A percentile compares a stretch with the other conserved stretches of the same genome.
Evolutionary conservation across 352 stramenopile genomes (phyloP).

Genomic region (Phytophthora pinifolia): DNA sequence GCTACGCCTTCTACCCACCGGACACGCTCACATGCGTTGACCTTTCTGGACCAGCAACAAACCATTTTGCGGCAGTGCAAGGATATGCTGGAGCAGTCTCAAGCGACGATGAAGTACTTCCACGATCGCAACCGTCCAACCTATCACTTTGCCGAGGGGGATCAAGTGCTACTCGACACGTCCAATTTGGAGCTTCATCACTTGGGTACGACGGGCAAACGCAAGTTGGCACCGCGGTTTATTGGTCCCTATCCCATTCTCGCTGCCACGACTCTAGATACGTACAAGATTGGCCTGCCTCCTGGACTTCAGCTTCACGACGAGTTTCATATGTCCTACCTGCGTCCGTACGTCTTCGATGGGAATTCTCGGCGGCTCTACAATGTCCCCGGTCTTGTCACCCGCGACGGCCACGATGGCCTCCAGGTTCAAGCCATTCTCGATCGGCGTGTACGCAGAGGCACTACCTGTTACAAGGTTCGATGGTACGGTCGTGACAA

Average conservation of each 20-base stretch:
- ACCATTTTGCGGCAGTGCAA: neutral
- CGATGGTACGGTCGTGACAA: too few relatives aligned
- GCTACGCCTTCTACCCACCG: neutral
- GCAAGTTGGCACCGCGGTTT: slow-evolving; percentile 16
- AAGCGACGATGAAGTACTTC: slow-evolving; percentile 3
- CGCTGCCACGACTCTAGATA: slow-evolving; percentile 2
- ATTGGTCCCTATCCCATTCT: slow-evolving; percentile 19
- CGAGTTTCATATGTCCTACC: slow-evolving; percentile 21
- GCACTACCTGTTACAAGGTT: too few relatives aligned
- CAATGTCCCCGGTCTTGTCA: neutral
- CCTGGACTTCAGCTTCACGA: slow-evolving; percentile 16
- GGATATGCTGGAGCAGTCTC: too few relatives aligned
- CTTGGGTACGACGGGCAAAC: slow-evolving; percentile 6
- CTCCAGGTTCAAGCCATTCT: neutral
- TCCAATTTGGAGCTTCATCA: slow-evolving; percentile 14
- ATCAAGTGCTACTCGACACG: slow-evolving; percentile 23
- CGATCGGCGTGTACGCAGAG: too few relatives aligned
- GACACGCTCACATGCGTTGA: neutral
- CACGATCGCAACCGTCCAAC: slow-evolving; percentile 11
- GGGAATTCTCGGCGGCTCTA: slow-evolving; percentile 7
- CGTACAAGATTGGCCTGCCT: slow-evolving; percentile 12
- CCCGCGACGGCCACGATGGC: neutral
- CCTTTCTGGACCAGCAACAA: slow-evolving; percentile 8
- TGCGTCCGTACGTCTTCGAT: slow-evolving; percentile 13
- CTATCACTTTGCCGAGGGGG: neutral